Conservation (phyloP, 768 basidiomycete genomes). For the Asterophora lycoperdoides region DNA sequence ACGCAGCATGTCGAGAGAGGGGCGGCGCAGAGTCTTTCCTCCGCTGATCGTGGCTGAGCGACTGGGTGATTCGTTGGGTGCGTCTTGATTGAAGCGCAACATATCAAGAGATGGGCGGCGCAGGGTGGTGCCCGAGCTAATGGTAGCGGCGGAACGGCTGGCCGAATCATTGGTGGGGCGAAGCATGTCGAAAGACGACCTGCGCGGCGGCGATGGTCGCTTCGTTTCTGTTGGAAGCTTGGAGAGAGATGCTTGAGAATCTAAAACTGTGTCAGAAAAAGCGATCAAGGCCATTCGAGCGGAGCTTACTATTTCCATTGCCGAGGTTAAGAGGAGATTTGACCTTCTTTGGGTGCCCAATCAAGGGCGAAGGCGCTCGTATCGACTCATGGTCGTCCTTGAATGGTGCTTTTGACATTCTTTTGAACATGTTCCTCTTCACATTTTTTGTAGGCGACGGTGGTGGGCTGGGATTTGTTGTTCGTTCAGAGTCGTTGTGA, state of each 20-base stretch:
- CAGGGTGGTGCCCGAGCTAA: constrained; percentile 16
- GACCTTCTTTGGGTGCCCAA: constrained; percentile 48
- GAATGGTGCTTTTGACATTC: constrained; percentile 38
- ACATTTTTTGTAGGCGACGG: constrained; percentile 47
- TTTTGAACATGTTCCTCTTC: constrained; percentile 51
- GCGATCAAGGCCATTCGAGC: neutral
- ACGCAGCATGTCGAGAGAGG: constrained; percentile 38
- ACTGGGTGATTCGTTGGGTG: constrained; percentile 8
- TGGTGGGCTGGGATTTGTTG: constrained; percentile 36
- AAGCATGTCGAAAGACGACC: constrained; percentile 33
- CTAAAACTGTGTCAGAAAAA: constrained; percentile 13
- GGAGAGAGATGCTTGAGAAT: constrained; percentile 30
- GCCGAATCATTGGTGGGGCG: constrained; percentile 17
- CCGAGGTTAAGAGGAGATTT: constrained; percentile 36
- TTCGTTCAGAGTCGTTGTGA: constrained; percentile 33
- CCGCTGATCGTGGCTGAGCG: constrained; percentile 12
- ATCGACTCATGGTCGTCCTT: constrained; percentile 38
- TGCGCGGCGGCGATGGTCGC: constrained; percentile 16
- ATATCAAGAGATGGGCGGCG: constrained; percentile 38
- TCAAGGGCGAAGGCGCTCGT: constrained; percentile 34
- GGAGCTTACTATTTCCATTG: constrained; percentile 31
- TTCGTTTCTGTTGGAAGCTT: constrained; percentile 15
- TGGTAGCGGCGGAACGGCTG: constrained; percentile 6
- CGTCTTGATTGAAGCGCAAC: constrained; percentile 25
- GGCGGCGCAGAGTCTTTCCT: constrained; percentile 23